Percentiles rank a stretch among this genome's conserved stretches.
These are phyloP conservation scores for Trichoderma polysporum DNA, from an alignment of 2,329 filamentous ascomycete genomes.

Conservation along the genomic window DNA sequence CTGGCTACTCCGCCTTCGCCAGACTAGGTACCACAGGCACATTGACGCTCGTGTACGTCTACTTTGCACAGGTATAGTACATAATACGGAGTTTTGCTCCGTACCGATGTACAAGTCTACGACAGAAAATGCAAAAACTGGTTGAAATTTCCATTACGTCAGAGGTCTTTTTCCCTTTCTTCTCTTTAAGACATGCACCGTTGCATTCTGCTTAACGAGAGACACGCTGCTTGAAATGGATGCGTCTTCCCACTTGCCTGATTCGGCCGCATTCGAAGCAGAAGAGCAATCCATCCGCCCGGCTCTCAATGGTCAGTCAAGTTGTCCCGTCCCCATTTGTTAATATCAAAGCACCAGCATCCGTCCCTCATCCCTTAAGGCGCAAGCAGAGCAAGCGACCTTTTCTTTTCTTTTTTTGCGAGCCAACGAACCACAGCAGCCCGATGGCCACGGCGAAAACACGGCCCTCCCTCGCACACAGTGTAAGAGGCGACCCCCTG, in stretches of 20 bases:
- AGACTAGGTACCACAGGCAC: too few relatives aligned
- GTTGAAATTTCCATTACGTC: slow-evolving; percentile 14
- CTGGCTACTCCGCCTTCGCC: not conserved
- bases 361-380: not conserved
- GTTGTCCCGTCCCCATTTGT: too few relatives aligned
- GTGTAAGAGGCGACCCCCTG: slow-evolving; percentile 19
- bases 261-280: not conserved
- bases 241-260: slow-evolving; percentile 18
- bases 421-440: slow-evolving; percentile 3
- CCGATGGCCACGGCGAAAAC: slow-evolving; percentile 1
- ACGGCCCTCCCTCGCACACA: slow-evolving; percentile 11
- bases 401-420: not conserved
- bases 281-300: not conserved
- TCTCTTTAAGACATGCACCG: not conserved
- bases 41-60: too few relatives aligned
- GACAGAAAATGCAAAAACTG: not conserved
- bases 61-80: too few relatives aligned
- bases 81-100: not conserved
- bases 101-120: not conserved
- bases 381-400: not conserved
- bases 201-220: not conserved
- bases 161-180: not conserved
- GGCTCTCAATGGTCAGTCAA: not conserved
- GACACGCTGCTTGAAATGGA: slow-evolving; percentile 14
- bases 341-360: not conserved